A percentile compares a stretch with the other conserved stretches of the same genome.
Evolutionary conservation across 2,329 filamentous ascomycete genomes (phyloP).

Genomic region (Dactylellina drechsleri): DNA sequence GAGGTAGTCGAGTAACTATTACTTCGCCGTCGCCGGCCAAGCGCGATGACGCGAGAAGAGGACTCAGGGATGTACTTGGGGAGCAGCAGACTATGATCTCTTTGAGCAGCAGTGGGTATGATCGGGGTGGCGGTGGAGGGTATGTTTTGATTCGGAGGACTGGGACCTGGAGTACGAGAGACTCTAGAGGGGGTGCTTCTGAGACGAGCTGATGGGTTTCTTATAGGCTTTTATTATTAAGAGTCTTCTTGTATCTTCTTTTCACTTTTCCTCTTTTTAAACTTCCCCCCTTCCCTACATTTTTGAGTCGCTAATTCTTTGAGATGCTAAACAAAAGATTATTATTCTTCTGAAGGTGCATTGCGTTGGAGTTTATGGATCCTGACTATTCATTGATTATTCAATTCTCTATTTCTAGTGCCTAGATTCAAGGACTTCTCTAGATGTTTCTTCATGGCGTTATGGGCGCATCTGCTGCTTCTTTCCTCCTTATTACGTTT

Average conservation of each 20-base stretch:
- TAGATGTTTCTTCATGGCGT: too few species aligned
- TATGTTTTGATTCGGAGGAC: not conserved
- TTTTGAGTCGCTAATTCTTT: too few species aligned
- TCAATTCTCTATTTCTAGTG: too few species aligned
- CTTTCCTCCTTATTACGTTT: too few species aligned
- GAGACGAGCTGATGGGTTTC: too few species aligned
- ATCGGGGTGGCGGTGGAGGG: not conserved
- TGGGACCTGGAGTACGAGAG: conserved; percentile 7
- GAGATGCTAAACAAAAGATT: too few species aligned
- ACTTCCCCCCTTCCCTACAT: not conserved
- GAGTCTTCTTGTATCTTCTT: not conserved
- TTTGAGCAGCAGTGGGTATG: conserved; percentile 14
- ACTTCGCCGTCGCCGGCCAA: not conserved
- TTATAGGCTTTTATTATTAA: too few species aligned
- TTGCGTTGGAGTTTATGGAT: too few species aligned
- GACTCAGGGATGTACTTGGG: conserved; percentile 4
- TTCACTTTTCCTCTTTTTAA: not conserved
- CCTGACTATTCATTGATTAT: too few species aligned
- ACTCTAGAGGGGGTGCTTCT: not conserved
- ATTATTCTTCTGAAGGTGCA: too few species aligned
- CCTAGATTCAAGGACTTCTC: too few species aligned
- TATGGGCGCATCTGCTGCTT: too few species aligned
- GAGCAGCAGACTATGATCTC: conserved; percentile 20
- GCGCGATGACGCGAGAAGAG: not conserved
- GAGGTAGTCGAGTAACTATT: not conserved